Conservation (phyloP, 768 basidiomycete species). For the Suillus variegatus region DNA sequence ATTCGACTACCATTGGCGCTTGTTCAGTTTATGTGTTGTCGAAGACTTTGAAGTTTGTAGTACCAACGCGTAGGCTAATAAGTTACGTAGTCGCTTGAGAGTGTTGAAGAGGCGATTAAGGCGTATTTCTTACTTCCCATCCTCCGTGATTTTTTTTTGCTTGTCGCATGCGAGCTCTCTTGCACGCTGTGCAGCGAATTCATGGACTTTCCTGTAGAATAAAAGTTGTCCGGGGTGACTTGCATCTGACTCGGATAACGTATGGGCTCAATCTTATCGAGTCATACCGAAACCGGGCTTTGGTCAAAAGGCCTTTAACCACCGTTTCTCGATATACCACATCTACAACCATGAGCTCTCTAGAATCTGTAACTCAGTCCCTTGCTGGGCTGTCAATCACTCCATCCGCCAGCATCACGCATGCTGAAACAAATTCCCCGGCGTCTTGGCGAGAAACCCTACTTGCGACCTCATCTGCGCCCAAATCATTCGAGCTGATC, state of each 20-base stretch:
- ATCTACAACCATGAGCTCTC: slow-evolving; percentile 34
- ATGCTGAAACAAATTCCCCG: slow-evolving; percentile 67
- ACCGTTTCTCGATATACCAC: slow-evolving; percentile 12
- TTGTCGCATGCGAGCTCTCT: slow-evolving; percentile 28
- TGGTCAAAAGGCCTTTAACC: slow-evolving; percentile 17
- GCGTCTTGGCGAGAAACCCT: slow-evolving; percentile 78
- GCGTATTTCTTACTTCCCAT: slow-evolving; percentile 11
- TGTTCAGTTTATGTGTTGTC: neutral
- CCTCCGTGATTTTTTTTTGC: slow-evolving; percentile 7
- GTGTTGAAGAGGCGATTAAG: slow-evolving; percentile 17
- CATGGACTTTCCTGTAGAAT: slow-evolving; percentile 21
- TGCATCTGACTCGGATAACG: slow-evolving; percentile 22
- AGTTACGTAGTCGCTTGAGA: slow-evolving; percentile 20
- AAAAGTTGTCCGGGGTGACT: slow-evolving; percentile 12
- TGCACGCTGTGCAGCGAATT: slow-evolving; percentile 26
- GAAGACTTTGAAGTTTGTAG: neutral
- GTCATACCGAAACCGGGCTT: slow-evolving; percentile 25
- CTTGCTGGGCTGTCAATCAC: slow-evolving; percentile 58
- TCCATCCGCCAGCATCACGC: slow-evolving; percentile 52
- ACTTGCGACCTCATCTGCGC: slow-evolving; percentile 48
- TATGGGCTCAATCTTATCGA: slow-evolving; percentile 18
- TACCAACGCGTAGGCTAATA: neutral
- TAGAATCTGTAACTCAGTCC: slow-evolving; percentile 37
- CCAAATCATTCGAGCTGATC: slow-evolving; percentile 67
- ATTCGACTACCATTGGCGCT: neutral